These are phyloP conservation scores for Hemisphaericaspora nanyangensis DNA, from an alignment of 805 yeast species.

Conservation along the genomic window DNA sequence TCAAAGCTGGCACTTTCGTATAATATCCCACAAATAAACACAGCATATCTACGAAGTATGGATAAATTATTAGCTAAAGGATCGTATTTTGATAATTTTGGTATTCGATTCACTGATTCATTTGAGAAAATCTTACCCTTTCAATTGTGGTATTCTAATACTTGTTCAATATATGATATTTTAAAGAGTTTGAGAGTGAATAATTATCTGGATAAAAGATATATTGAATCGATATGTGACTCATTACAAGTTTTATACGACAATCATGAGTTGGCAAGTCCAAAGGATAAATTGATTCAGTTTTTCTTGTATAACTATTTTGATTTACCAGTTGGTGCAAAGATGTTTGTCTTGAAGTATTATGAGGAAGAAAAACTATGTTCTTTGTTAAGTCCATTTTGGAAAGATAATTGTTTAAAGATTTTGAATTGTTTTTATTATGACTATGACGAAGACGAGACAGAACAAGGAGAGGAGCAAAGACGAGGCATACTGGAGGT, in stretches of 20 bases:
- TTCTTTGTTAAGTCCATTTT: slow-evolving; percentile 46
- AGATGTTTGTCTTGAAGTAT: slow-evolving; percentile 43
- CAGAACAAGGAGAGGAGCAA: slow-evolving; percentile 3
- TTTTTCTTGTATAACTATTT: slow-evolving; percentile 38
- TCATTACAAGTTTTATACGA: slow-evolving; percentile 29
- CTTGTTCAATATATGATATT: slow-evolving; percentile 38
- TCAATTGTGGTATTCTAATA: slow-evolving; percentile 38
- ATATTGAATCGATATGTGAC: slow-evolving; percentile 32
- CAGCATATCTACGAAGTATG: slow-evolving; percentile 38
- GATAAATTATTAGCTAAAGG: slow-evolving; percentile 36
- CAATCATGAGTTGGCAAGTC: slow-evolving; percentile 36
- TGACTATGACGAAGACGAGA: slow-evolving; percentile 6
- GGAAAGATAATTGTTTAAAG: slow-evolving; percentile 46
- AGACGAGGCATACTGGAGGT: slow-evolving; percentile 17
- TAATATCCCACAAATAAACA: slow-evolving; percentile 35
- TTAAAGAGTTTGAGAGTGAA: slow-evolving; percentile 20
- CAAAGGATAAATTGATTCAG: slow-evolving; percentile 37
- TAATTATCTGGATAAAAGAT: slow-evolving; percentile 25
- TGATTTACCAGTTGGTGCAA: slow-evolving; percentile 32
- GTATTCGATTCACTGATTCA: slow-evolving; percentile 11
- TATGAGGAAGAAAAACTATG: slow-evolving; percentile 51
- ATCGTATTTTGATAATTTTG: slow-evolving; percentile 12
- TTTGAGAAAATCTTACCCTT: slow-evolving; percentile 32
- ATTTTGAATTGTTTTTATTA: slow-evolving; percentile 45
- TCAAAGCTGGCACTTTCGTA: slow-evolving; percentile 26